A percentile compares a stretch with the other conserved stretches of the same genome.
phyloP scores from a whole-genome alignment of 2,329 filamentous ascomycete genomes.

The Magnaporthiopsis poae region DNA sequence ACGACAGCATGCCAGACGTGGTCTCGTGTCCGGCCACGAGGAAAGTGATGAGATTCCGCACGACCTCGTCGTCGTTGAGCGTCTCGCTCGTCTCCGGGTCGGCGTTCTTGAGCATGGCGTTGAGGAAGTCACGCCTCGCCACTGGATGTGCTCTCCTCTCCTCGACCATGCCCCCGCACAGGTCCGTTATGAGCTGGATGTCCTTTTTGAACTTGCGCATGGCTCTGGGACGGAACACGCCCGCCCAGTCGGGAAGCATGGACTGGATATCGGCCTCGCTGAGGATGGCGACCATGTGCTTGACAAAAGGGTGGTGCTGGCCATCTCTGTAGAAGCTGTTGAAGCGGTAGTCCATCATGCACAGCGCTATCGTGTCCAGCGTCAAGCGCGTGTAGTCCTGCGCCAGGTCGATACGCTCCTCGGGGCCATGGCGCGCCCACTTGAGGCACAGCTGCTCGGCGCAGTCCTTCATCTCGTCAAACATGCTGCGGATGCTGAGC shows the following conservation, averaged over 20 bases:
- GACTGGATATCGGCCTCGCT: constrained; percentile 11
- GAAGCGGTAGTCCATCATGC: constrained; percentile 63
- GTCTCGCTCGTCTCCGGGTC: constrained; percentile 17
- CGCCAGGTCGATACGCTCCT: not conserved
- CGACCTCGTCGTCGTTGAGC: constrained; percentile 17
- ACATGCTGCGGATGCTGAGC: constrained; percentile 3
- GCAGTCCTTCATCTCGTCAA: constrained; percentile 5
- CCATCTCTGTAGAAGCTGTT: constrained; percentile 63
- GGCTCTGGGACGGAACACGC: not conserved
- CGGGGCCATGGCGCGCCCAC: constrained; percentile 3
- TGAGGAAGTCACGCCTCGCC: constrained; percentile 43
- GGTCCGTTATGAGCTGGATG: constrained; percentile 9
- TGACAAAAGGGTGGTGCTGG: constrained; percentile 53
- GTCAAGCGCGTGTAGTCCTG: constrained; percentile 61
- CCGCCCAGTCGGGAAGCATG: constrained; percentile 24
- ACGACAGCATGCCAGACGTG: constrained; percentile 41
- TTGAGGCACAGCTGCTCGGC: constrained; percentile 2
- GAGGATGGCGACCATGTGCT: constrained; percentile 34
- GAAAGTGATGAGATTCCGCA: constrained; percentile 19
- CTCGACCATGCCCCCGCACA: constrained; percentile 11
- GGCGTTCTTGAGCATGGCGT: constrained; percentile 31
- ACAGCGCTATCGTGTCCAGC: constrained; percentile 62
- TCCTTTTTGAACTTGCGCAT: constrained; percentile 10
- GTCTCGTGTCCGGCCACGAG: constrained; percentile 47
- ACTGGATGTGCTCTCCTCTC: constrained; percentile 24